Base-by-base conservation (phyloP, 352 stramenopile genomes). In the Phytophthora quininea region DNA sequence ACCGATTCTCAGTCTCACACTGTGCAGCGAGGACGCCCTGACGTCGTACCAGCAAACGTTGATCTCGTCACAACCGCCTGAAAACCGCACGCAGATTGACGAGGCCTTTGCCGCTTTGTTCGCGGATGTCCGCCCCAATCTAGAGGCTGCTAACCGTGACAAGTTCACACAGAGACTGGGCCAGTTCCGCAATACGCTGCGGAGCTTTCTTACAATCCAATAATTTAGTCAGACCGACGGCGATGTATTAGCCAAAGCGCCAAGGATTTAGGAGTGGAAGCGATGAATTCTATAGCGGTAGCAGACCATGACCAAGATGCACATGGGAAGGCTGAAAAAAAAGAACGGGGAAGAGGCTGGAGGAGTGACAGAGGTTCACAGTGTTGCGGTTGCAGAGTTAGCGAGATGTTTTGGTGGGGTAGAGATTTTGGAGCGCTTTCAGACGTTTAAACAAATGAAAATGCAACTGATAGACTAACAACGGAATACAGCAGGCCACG, bases 101-200 rank as follows among this genome's bases (percentile, higher is more conserved):
- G 97, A 99, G 65, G 96, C 95, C 24, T 98, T 99, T 72, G 90
- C 89, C n/a, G 97, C 97, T 62, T 81, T 99, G 19, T 95, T 99
- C 62, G 77, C 79, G 15, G 97, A 99, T 67, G 93, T 99, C 59
- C 91, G 91, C 63, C 86, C 95, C 37, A 99, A 97, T 67, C 77
- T 99, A 33, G 97, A 99, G 74, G 95, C 92, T 62, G 83, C 96
- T 14, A 99, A 99, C 75, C 90, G 97, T 50, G 97, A 99, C 88
- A 94, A 97, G 67, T 99, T 99, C 67, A 99, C 97, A 30, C 97
- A 99, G 75, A 98, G 96, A 58, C 81, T 99, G 19, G 98, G 96
- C 15, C 90, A 97, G 54, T 99, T 99, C 79, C 94, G 97, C 48
- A 96, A 98, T 56, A 91, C 95, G 27, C 85, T 98, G 54, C 87